Conservation (phyloP, 306 rosid species). For the Neltuma alba region DNA sequence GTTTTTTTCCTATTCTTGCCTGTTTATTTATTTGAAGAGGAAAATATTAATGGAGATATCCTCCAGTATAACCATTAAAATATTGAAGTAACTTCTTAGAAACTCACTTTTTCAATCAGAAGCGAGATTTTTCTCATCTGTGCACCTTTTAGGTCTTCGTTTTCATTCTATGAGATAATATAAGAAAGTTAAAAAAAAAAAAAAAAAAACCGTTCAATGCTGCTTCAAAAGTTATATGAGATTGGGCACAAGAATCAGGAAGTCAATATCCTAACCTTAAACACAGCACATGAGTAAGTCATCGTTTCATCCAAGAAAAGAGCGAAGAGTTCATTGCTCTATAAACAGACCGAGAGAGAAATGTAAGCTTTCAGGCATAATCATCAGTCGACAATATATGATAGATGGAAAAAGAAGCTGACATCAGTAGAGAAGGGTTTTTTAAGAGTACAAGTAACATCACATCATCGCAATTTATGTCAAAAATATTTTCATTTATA, state of each 20-base stretch:
- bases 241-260: neutral
- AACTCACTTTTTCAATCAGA: slow-evolving; percentile 64
- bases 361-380: slow-evolving; percentile 27
- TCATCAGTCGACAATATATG: neutral
- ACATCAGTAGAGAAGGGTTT: slow-evolving; percentile 1
- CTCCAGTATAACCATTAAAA: neutral
- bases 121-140: slow-evolving; percentile 74
- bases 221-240: slow-evolving; percentile 15
- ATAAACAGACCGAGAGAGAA: slow-evolving; percentile 38
- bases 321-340: slow-evolving; percentile 91
- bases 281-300: slow-evolving; percentile 83
- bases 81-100: neutral
- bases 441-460: neutral
- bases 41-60: neutral
- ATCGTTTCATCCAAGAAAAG: slow-evolving; percentile 87
- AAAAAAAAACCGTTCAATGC: neutral
- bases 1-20: slow-evolving; percentile 69
- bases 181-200: neutral
- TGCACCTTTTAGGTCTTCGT: slow-evolving; percentile 76
- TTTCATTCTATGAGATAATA: slow-evolving; percentile 51
- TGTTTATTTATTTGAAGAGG: slow-evolving; percentile 27
- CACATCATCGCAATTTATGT: neutral
- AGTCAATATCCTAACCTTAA: slow-evolving; percentile 60
- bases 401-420: neutral
- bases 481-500: slow-evolving; percentile 5